Conservation (phyloP, 2,329 filamentous ascomycete genomes). For the Clarireedia homoeocarpa region DNA sequence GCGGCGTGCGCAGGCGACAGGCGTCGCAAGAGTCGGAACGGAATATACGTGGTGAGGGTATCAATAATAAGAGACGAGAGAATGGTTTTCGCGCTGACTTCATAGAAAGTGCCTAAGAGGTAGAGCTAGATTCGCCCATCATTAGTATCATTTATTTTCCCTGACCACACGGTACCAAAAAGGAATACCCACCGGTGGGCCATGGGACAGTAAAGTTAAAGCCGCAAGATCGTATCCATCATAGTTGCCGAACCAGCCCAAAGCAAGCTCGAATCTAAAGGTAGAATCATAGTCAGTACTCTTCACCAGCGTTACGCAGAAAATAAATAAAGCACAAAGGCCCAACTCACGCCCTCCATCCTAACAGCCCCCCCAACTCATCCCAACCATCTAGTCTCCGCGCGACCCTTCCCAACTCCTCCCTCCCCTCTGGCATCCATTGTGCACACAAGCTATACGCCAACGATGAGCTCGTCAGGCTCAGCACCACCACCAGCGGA, state of each 20-base stretch:
- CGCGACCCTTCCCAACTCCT: slow-evolving; percentile 59
- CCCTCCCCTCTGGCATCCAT: slow-evolving; percentile 30
- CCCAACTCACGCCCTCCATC: slow-evolving; percentile 50
- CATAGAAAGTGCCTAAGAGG: slow-evolving; percentile 72
- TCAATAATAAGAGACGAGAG: slow-evolving; percentile 59
- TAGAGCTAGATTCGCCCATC: slow-evolving; percentile 46
- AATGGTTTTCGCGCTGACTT: slow-evolving; percentile 53
- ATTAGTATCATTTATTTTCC: slow-evolving; percentile 12
- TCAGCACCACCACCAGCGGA: slow-evolving; percentile 44
- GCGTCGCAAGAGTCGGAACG: slow-evolving; percentile 67
- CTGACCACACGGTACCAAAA: background rate
- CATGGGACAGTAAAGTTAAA: slow-evolving; percentile 62
- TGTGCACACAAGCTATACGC: slow-evolving; percentile 56
- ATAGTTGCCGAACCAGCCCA: slow-evolving; percentile 67
- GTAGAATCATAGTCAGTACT: slow-evolving; percentile 1
- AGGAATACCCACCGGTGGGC: slow-evolving; percentile 52
- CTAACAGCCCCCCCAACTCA: slow-evolving; percentile 47
- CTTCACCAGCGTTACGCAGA: background rate
- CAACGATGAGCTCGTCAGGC: slow-evolving; percentile 53
- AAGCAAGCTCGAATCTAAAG: slow-evolving; percentile 56
- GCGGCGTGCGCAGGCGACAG: slow-evolving; percentile 56
- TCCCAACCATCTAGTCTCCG: slow-evolving; percentile 53
- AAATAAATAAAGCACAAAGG: slow-evolving; percentile 17
- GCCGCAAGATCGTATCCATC: slow-evolving; percentile 65
- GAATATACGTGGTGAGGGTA: slow-evolving; percentile 58